These are phyloP conservation scores for Lactifluus piperatus DNA, from an alignment of 768 basidiomycete genomes.

Conservation along the genomic window DNA sequence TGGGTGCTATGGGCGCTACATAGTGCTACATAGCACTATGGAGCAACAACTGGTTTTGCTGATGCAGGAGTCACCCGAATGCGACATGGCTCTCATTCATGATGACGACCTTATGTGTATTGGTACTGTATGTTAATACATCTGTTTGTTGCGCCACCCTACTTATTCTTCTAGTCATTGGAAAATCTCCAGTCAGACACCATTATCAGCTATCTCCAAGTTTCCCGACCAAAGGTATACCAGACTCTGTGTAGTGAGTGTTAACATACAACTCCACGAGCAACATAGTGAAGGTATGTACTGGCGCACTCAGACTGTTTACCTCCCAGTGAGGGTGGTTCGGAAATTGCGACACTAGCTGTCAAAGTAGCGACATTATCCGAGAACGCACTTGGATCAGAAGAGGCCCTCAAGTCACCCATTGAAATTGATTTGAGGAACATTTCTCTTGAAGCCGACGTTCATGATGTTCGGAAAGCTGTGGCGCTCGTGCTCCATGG, in stretches of 20 bases:
- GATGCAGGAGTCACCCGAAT: no score
- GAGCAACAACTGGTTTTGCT: no score
- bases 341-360: not conserved
- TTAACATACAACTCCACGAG: not conserved
- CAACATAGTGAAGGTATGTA: not conserved
- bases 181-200: no score
- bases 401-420: no score
- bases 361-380: not conserved
- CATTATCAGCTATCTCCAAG: not conserved
- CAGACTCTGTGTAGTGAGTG: not conserved
- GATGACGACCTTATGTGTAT: no score
- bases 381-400: not conserved
- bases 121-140: no score
- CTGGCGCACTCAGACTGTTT: not conserved
- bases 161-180: no score
- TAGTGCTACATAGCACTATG: no score
- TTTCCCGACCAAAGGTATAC: not conserved
- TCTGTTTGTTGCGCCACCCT: not conserved
- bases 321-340: not conserved
- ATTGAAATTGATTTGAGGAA: conserved; percentile 35
- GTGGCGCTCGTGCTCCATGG: conserved; percentile 53
- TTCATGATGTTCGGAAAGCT: conserved; percentile 48
- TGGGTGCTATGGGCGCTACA: no score
- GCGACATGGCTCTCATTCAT: no score
- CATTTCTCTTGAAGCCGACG: conserved; percentile 32